Evolutionary conservation across 768 basidiomycete genomes (phyloP).

Genomic region (Lactarius trivialis): DNA sequence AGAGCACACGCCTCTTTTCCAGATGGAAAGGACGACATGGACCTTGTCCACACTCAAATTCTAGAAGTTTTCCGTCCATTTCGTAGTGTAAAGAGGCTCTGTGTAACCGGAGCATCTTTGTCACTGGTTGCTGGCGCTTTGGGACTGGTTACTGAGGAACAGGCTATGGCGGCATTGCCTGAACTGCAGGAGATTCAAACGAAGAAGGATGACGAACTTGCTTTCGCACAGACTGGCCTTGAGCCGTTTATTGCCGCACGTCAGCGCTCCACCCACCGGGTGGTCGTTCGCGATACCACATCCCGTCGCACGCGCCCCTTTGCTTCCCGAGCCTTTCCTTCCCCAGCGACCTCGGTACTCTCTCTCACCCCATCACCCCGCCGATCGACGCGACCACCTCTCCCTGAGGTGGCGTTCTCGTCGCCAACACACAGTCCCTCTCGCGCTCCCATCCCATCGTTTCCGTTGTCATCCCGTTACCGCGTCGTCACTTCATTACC

Average conservation of each 20-base stretch:
- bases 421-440: neutral
- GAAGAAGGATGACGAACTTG: neutral
- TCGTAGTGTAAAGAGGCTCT: neutral
- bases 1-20: neutral
- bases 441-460: neutral
- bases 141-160: neutral
- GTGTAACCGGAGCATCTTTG: neutral
- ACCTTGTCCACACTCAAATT: neutral
- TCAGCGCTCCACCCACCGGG: neutral
- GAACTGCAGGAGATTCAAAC: neutral
- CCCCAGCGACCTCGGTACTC: too few species aligned
- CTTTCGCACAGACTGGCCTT: neutral
- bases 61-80: neutral
- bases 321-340: too few species aligned
- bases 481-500: constrained; percentile 1
- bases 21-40: neutral
- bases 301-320: neutral
- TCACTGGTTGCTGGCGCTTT: neutral
- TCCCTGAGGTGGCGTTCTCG: constrained; percentile 3
- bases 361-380: neutral
- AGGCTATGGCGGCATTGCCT: neutral
- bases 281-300: neutral
- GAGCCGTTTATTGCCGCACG: neutral
- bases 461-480: neutral
- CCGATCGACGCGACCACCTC: constrained; percentile 7